Base-by-base conservation (phyloP, 176 grass and related monocot species). In the Dendrocalamus sinicus region DNA sequence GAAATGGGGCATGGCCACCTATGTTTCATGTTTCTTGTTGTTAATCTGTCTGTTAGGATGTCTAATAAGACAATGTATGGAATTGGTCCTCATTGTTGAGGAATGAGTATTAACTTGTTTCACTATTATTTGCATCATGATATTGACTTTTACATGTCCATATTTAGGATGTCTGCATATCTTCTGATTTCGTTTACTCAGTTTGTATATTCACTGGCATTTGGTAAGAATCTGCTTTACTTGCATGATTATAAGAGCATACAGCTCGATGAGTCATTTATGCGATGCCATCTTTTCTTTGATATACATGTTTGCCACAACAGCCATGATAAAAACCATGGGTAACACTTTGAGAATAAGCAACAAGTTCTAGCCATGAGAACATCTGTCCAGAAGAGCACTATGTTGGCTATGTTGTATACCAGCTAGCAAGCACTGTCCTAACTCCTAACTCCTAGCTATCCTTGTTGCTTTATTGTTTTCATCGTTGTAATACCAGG, bases 221-320 rank as follows among this genome's bases (percentile, higher is more conserved):
- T 28, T 62, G 55, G 39, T 12, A 44, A 77, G 75, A 9, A 61
- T 60, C 39, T 2, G 3, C 6, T 8, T 61, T 75, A 32, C 2
- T 58, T n/a, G 8, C 73, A 75, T 75, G 73, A 39, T 76, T 32
- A 58, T 76, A 76, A 61, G 16, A 75, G 72, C 75, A 77, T 54
- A 51, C 59, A 57, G 40, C 57, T 78, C n/a, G 46, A 46, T n/a
- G n/a, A 28, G n/a, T 63, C 41, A 46, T 78, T 22, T 61, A 35
- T 53, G 26, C 0, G 2, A 19, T 75, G 26, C 28, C 72, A 53
- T 75, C 8, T 30, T 73, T 73, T 19, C 48, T 75, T 75, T 75
- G 16, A 75, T 75, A 47, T 72, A 35, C 22, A 45, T 61, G 8
- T 78, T 61, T 45, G 75, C 8, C 35, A 24, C 22, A 41, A 12